Evolutionary conservation across 805 yeast genomes (phyloP), one percentile per base, ranked within the genome.

Genomic region (Hyphopichia homilentoma): DNA sequence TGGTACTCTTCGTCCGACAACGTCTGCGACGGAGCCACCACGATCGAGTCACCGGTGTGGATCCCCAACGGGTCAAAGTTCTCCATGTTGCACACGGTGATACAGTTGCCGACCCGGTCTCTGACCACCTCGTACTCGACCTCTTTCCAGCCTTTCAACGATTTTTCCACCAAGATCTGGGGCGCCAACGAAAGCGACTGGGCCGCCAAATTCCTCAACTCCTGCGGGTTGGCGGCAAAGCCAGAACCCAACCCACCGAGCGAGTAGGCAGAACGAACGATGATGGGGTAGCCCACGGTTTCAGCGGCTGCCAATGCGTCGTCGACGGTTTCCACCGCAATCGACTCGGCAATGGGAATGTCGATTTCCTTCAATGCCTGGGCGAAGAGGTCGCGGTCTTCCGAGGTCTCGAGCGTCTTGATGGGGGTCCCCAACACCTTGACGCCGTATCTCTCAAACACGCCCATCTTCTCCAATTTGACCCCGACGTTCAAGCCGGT

Each of bases 21-120:
- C 25, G 98, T 90, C 67, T 90, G 98, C 26, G 97, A 88, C 30
- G 98, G 98, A 34, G 98, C 98, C 54, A 93, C 96, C 30, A 90
- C 98, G 51, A 90, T 93, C 25, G 98, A 93, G 62, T 90, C 98
- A 70, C 98, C 98, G 35, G 98, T 90, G 68, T 90, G 98, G 52
- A 90, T 84, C 49, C 98, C 98, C 48, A 90, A 77, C 27, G 98
- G 98, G 65, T 90, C 98, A 50, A 90, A 90, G 71, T 90, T 90
- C 69, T 90, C 98, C 98, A 90, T 90, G 66, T 90, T 90, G 75
- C 98, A 90, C 33, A 90, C 98, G 27, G 98, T 90, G 59, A 90
- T 90, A 75, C 98, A 90, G 76, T 90, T 90, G 47, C 83, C 96
- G 35, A 84, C 93, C 44, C 93, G 77, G 69, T 90, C 98, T 58